Evolutionary conservation across 805 yeast genomes (phyloP).

Genomic region (Isabelozyma rhagii): DNA sequence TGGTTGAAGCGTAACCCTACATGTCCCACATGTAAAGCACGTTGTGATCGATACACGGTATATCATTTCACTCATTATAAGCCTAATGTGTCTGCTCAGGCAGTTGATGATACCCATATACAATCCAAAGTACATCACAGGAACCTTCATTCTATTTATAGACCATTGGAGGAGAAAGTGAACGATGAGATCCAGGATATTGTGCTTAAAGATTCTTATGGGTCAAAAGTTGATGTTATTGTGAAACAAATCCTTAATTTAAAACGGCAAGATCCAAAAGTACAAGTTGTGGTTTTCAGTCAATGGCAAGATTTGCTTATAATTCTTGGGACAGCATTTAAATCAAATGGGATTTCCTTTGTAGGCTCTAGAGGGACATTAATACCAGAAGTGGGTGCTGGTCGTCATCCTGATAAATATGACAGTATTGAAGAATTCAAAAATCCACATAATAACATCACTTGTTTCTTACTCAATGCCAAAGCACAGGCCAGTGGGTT

Average conservation of each 20-base stretch:
- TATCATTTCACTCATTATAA: slow-evolving; percentile 67
- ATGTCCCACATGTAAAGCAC: slow-evolving; percentile 82
- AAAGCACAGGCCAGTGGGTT: slow-evolving; percentile 87
- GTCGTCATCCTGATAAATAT: slow-evolving; percentile 21
- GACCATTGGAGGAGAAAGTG: slow-evolving; percentile 38
- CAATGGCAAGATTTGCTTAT: slow-evolving; percentile 80
- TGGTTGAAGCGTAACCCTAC: slow-evolving; percentile 60
- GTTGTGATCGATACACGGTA: slow-evolving; percentile 47
- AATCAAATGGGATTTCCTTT: slow-evolving; percentile 51
- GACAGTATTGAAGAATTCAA: slow-evolving; percentile 59
- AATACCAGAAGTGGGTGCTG: slow-evolving; percentile 27
- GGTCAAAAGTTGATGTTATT: slow-evolving; percentile 84
- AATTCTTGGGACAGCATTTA: slow-evolving; percentile 64
- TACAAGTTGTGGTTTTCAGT: slow-evolving; percentile 84
- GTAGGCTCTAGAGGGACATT: slow-evolving; percentile 51
- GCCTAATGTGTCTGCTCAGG: slow-evolving; percentile 48
- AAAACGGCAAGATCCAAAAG: slow-evolving; percentile 51
- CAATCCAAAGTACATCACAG: slow-evolving; percentile 6
- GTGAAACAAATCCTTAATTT: slow-evolving; percentile 69
- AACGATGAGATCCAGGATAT: slow-evolving; percentile 43
- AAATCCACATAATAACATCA: slow-evolving; percentile 51
- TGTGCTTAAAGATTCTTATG: slow-evolving; percentile 47
- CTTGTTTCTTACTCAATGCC: slow-evolving; percentile 84
- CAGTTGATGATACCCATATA: slow-evolving; percentile 25
- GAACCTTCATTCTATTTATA: slow-evolving; percentile 39